Percentiles rank a stretch among this genome's conserved stretches.
These are phyloP conservation scores for Neurospora sp. DNA, from an alignment of 495 filamentous ascomycete species.

Conservation along the genomic window DNA sequence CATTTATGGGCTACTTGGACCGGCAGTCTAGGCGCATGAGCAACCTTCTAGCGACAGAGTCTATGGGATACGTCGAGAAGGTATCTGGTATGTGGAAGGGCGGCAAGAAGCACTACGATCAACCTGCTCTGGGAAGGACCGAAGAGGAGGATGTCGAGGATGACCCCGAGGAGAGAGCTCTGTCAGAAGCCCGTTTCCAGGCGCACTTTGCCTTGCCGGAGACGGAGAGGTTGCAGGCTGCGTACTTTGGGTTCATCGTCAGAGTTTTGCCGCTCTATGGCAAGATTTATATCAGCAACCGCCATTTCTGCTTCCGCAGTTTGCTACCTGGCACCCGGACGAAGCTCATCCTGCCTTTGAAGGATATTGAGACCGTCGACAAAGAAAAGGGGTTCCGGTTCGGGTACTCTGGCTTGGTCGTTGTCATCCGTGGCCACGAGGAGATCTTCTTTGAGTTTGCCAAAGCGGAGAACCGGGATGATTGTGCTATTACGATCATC, in stretches of 20 bases:
- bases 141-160: constrained; percentile 49
- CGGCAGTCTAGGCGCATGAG: constrained; percentile 69
- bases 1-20: constrained; percentile 74
- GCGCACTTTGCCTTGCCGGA: constrained; percentile 81
- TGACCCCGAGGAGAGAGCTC: constrained; percentile 51
- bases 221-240: constrained; percentile 77
- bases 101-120: constrained; percentile 78
- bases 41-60: constrained; percentile 76
- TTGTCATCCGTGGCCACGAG: constrained; percentile 88
- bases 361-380: constrained; percentile 85
- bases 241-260: constrained; percentile 81
- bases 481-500: constrained; percentile 74
- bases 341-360: constrained; percentile 84
- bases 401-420: constrained; percentile 82
- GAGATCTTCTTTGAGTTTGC: constrained; percentile 96
- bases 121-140: constrained; percentile 55
- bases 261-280: constrained; percentile 88
- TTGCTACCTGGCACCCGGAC: constrained; percentile 82
- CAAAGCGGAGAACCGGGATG: constrained; percentile 65
- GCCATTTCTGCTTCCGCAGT: constrained; percentile 90
- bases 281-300: constrained; percentile 89
- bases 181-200: constrained; percentile 67
- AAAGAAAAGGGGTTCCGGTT: constrained; percentile 94
- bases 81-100: constrained; percentile 97
- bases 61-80: constrained; percentile 95